These are phyloP conservation scores for Larix kaempferi DNA, from an alignment of 75 land plant species.

Conservation along the genomic window DNA sequence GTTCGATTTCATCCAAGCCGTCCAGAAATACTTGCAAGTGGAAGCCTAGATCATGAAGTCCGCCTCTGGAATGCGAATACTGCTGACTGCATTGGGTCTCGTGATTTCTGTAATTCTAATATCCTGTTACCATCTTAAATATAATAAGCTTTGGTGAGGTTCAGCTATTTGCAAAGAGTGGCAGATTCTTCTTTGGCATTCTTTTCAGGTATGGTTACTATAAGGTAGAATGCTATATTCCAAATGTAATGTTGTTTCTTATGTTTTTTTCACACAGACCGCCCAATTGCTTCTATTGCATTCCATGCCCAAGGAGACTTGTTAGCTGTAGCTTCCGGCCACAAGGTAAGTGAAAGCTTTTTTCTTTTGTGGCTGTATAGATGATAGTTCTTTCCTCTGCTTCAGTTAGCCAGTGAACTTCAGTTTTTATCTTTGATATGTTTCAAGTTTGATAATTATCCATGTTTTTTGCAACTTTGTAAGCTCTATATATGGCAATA, in stretches of 20 bases:
- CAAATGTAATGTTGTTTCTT: not conserved
- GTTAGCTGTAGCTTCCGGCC: slow-evolving; percentile 95
- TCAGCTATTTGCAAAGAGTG: no score
- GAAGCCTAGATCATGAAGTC: slow-evolving; percentile 94
- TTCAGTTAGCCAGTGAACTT: no score
- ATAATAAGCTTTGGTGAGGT: not conserved
- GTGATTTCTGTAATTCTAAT: slow-evolving; percentile 68
- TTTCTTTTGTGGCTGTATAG: no score
- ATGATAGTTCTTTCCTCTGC: no score
- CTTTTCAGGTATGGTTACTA: not conserved
- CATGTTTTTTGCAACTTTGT: not conserved
- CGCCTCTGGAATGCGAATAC: slow-evolving; percentile 91
- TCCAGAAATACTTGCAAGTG: slow-evolving; percentile 91
- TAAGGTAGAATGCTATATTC: not conserved
- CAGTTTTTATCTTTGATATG: not conserved
- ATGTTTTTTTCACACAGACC: slow-evolving; percentile 41
- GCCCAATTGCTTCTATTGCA: slow-evolving; percentile 96
- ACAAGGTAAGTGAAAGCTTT: slow-evolving; percentile 47
- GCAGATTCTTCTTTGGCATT: not conserved
- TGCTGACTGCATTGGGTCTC: slow-evolving; percentile 81
- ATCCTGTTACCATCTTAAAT: not conserved
- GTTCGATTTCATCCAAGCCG: slow-evolving; percentile 85
- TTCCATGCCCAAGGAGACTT: slow-evolving; percentile 93
- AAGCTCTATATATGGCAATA: slow-evolving; percentile 95
- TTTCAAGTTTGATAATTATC: not conserved